Percentiles rank a stretch among this genome's conserved stretches.
phyloP scores from a whole-genome alignment of 2,329 filamentous ascomycete genomes.

The Neofusicoccum cordaticola region DNA sequence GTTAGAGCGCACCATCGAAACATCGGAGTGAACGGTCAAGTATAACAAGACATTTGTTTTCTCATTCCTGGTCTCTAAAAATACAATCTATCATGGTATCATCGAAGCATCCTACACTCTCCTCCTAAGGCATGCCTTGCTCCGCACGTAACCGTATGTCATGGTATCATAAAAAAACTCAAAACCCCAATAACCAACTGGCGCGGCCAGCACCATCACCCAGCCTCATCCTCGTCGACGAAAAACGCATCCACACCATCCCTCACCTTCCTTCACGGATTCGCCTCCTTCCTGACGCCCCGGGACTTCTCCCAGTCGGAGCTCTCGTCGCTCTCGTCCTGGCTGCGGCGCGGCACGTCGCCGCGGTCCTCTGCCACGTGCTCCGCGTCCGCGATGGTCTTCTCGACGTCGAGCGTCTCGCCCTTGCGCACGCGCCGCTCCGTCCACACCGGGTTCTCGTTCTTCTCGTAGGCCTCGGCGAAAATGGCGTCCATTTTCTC shows the following conservation, averaged over 20 bases:
- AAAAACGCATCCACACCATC: no score
- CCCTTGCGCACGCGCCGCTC: conserved; percentile 25
- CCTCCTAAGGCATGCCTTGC: conserved; percentile 10
- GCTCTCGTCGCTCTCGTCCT: not conserved
- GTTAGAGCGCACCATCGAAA: no score
- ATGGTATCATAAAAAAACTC: not conserved
- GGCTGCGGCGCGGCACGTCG: conserved; percentile 1
- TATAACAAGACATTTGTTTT: no score
- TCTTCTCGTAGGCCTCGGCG: conserved; percentile 25
- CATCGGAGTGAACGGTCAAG: no score
- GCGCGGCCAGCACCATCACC: no score
- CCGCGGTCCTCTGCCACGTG: conserved; percentile 1
- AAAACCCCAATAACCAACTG: not conserved
- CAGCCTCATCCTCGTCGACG: no score
- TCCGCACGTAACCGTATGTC: not conserved
- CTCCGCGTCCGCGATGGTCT: conserved; percentile 17
- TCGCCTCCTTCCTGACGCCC: not conserved
- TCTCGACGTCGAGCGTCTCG: conserved; percentile 22
- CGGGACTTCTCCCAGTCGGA: not conserved
- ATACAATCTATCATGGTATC: not conserved
- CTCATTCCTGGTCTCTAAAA: not conserved
- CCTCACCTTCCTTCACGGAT: not conserved
- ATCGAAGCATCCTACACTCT: not conserved
- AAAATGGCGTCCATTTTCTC: conserved; percentile 31
- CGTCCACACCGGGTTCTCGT: conserved; percentile 28